Evolutionary conservation across 495 filamentous ascomycete species (phyloP), one percentile per base, ranked within the genome.

Genomic region (Tuber calosporum): DNA sequence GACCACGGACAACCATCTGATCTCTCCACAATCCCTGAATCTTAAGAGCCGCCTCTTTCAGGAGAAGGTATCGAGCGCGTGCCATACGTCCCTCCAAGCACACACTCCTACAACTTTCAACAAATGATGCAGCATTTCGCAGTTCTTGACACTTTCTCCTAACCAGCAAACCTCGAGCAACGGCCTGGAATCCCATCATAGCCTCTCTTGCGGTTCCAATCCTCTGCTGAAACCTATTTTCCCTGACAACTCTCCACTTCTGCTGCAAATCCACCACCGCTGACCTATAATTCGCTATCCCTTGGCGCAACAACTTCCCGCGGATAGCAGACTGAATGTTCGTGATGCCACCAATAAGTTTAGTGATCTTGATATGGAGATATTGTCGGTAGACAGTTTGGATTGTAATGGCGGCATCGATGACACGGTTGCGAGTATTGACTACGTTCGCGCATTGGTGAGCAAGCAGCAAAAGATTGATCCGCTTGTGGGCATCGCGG

Each of bases 381-480:
- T 77, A 79, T 42, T 68, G 42, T 17, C 80, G 81, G 77, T 82
- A 86, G 6, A 74, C 77, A 30, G 83, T 82, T 79, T 87, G 85
- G 39, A 91, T 87, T 8, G 83, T 83, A 11, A 79, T 75, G 13
- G 87, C 88, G 19, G 89, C 89, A 79, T 85, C 82, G 17, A 84
- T 74, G n/a, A 87, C 81, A 36, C 81, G 78, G 39, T 82, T 80
- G 69, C 83, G 77, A 1, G 83, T 82, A 67, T 83, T 83, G 62
- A 86, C 85, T 34, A 85, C 81, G 20, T 83, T 80, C 13, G 86
- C 84, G 70, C 85, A 87, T 26, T 86, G 81, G 48, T 79, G 77
- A 38, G 85, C 86, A 70, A 87, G 75, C n/a, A 83, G 75, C 41
- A 82, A 76, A 40, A 85, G 85, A 38, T 85, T 81, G 43, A 82